phyloP scores from a whole-genome alignment of 1,284 basidiomycete genomes.

The Thecaphora frezii region DNA sequence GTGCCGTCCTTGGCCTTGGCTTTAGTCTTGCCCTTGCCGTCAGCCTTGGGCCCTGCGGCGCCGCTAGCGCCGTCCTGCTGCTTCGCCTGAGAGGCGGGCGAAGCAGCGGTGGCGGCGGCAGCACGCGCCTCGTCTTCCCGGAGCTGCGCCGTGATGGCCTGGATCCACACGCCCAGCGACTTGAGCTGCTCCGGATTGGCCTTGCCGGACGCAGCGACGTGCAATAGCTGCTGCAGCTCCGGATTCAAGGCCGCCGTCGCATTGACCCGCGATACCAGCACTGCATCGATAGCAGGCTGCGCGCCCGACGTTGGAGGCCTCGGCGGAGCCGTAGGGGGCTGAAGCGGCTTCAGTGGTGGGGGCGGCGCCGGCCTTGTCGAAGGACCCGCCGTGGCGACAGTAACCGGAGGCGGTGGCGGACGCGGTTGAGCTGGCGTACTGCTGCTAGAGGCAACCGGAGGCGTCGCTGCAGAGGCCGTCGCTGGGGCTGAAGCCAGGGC shows the following conservation, averaged over 20 bases:
- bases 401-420: not conserved
- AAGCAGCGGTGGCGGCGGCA: conserved; percentile 14
- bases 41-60: not conserved
- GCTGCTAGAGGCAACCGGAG: too few species aligned
- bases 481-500: too few species aligned
- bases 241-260: conserved; percentile 42
- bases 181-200: conserved; percentile 44
- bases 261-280: conserved; percentile 42
- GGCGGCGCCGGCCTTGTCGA: conserved; percentile 1
- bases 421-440: not conserved
- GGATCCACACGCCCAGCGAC: conserved; percentile 43
- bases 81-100: not conserved
- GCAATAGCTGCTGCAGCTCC: conserved; percentile 40
- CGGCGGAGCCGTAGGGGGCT: conserved; percentile 1
- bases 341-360: not conserved
- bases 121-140: conserved; percentile 35
- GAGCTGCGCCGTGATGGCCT: conserved; percentile 39
- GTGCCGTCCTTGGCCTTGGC: not conserved
- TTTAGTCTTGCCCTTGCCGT: not conserved
- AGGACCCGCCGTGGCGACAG: not conserved
- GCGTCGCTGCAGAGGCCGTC: too few species aligned
- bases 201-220: conserved; percentile 42
- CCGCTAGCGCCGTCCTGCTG: not conserved
- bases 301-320: conserved; percentile 27
- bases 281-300: conserved; percentile 40